These are phyloP conservation scores for Apiotrichum gamsii DNA, from an alignment of 1,284 basidiomycete species.

Conservation along the genomic window DNA sequence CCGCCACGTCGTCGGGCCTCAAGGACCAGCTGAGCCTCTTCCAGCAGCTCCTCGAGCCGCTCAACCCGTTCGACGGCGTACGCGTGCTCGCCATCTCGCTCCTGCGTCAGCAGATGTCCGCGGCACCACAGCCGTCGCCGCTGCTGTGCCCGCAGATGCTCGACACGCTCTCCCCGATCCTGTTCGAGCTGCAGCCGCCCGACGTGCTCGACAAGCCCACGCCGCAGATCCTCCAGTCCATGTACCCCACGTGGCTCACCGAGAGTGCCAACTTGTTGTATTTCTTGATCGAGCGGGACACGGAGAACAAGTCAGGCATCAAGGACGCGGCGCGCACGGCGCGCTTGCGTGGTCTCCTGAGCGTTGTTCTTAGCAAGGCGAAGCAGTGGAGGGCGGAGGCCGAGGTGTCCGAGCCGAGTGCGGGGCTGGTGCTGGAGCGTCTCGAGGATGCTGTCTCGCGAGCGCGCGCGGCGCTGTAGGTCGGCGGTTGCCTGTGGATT, in stretches of 20 bases:
- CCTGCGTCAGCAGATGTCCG: conserved; percentile 26
- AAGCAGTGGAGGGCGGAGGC: conserved; percentile 4
- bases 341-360: conserved; percentile 4
- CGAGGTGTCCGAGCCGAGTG: not conserved
- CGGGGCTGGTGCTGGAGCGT: conserved; percentile 9
- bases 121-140: conserved; percentile 2
- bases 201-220: conserved; percentile 13
- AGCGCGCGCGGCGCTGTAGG: conserved; percentile 2
- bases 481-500: no score
- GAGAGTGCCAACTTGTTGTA: conserved; percentile 21
- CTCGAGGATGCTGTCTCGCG: conserved; percentile 9
- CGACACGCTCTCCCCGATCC: conserved; percentile 14
- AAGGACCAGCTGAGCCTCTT: conserved; percentile 25
- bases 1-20: conserved; percentile 5
- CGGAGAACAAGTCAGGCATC: conserved; percentile 10
- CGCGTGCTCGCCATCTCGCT: conserved; percentile 30
- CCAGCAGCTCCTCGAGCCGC: conserved; percentile 35
- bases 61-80: conserved; percentile 36
- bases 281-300: conserved; percentile 13
- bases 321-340: conserved; percentile 34
- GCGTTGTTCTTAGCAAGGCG: conserved; percentile 1
- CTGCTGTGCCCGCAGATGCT: conserved; percentile 12
- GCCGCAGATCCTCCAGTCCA: conserved; percentile 16
- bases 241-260: conserved; percentile 28
- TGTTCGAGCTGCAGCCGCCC: conserved; percentile 20